Evolutionary conservation across 1,284 basidiomycete species (phyloP), one percentile per base, ranked within the genome.

Genomic region (Ceratobasidium sp.): DNA sequence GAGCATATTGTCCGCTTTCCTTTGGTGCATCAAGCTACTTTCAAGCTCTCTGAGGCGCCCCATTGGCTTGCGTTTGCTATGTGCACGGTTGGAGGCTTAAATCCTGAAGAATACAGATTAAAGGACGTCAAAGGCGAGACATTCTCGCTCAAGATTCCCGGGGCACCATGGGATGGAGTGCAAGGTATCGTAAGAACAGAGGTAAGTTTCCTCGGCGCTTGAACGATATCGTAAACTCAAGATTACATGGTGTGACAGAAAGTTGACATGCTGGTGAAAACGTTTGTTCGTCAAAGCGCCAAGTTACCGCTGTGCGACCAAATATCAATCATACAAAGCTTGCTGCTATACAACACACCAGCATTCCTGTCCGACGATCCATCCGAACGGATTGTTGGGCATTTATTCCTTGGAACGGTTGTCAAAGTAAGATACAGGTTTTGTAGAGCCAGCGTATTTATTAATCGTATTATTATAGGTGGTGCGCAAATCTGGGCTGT

Each of bases 41-140:
- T 86, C 81, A 81, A 81, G 47, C 80, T 86, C 20, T 81, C 81
- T 64, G 83, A 84, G 71, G 82, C 83, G 2, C 82, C 85, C 1
- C 82, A 82, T 2, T 84, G 83, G 63, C 82, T 85, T 2, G 84
- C 84, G 1, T 86, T 86, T 77, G 84, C 85, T 13, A 84, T 86
- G 65, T 86, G 85, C 78, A 85, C 85, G 1, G 82, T 85, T 28
- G 85, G 85, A 13, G 80, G 80, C 13, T 54, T 76, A 26, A 71
- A 74, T 45, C 78, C 77, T 28, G 60, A 47, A 37, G 75, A 79
- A 26, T 65, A 39, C 33, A 54, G 71, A 23, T 47, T 74, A 10
- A 63, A 69, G 47, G 75, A 63, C 10, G 28, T 47, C 26, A 37
- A 61, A 1, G 69, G 69, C 20, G 58, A 63, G 17, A 6, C 42